These are phyloP conservation scores for Candida khao-thaluensis DNA, from an alignment of 805 yeast genomes.

Conservation along the genomic window DNA sequence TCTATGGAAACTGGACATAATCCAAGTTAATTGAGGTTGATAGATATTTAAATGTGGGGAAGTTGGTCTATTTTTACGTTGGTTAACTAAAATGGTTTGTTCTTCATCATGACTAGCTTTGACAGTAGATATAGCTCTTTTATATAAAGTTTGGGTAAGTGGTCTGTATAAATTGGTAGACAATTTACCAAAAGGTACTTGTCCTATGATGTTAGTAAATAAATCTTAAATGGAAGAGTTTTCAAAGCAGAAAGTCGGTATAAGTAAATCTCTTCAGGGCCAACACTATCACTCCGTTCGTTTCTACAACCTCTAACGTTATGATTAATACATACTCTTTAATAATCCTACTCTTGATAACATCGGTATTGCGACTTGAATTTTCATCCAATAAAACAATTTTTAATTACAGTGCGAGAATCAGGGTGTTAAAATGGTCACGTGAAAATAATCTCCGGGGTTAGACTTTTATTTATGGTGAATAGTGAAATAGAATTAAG, in stretches of 20 bases:
- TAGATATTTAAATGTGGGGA: constrained; percentile 91
- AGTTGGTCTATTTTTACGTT: constrained; percentile 82
- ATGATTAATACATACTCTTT: constrained; percentile 8
- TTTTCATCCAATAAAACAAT: constrained; percentile 12
- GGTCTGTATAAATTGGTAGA: constrained; percentile 6
- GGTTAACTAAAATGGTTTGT: constrained; percentile 68
- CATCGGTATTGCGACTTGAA: constrained; percentile 17
- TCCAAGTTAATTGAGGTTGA: constrained; percentile 86
- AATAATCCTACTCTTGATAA: constrained; percentile 35
- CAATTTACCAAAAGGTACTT: constrained; percentile 4
- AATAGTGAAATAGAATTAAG: too few species aligned
- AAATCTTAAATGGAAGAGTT: too few species aligned
- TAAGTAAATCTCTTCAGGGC: too few species aligned
- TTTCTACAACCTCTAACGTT: too few species aligned
- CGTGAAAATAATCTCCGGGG: too few species aligned
- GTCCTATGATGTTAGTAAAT: constrained; percentile 7
- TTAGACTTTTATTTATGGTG: too few species aligned
- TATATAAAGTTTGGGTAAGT: constrained; percentile 4
- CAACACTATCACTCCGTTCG: too few species aligned
- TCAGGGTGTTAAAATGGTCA: constrained; percentile 5
- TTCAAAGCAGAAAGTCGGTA: too few species aligned
- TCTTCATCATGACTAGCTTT: constrained; percentile 61
- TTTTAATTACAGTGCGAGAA: constrained; percentile 12
- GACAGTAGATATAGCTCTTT: constrained; percentile 24
- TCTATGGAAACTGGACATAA: constrained; percentile 81